Evolutionary conservation across 441 rosid species (phyloP).

Genomic region (Viola pubescens): DNA sequence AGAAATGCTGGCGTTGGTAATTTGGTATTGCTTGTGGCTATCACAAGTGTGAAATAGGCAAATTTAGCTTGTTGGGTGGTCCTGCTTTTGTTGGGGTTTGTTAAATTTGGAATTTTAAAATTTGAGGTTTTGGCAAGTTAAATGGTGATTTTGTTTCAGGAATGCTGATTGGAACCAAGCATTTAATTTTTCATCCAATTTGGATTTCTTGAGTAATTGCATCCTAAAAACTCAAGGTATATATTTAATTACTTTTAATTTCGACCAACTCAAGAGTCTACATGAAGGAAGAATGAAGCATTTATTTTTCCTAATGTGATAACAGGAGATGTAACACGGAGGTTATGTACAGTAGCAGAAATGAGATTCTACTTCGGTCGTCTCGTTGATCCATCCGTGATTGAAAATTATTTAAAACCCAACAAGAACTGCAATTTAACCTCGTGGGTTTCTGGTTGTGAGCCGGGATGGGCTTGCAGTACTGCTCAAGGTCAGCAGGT

Average conservation of each 20-base stretch:
- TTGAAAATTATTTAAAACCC: slow-evolving; percentile 36
- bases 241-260: background rate
- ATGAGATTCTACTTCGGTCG: slow-evolving; percentile 56
- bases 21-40: background rate
- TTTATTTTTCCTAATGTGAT: too few relatives aligned
- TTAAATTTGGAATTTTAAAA: too few relatives aligned
- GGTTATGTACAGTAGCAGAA: slow-evolving; percentile 81
- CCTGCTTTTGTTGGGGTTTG: too few relatives aligned
- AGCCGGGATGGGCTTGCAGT: slow-evolving; percentile 97
- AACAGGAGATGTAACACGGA: slow-evolving; percentile 44
- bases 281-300: too few relatives aligned
- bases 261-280: too few relatives aligned
- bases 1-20: background rate
- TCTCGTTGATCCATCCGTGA: slow-evolving; percentile 35
- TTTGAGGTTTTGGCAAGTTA: background rate
- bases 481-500: slow-evolving; percentile 31
- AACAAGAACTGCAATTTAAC: slow-evolving; percentile 79
- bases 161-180: slow-evolving; percentile 79
- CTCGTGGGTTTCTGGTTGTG: slow-evolving; percentile 89
- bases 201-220: slow-evolving; percentile 68
- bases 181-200: slow-evolving; percentile 69
- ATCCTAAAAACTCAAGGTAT: slow-evolving; percentile 51
- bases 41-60: background rate
- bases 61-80: background rate
- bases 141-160: slow-evolving; percentile 43